phyloP scores from a whole-genome alignment of 1,284 basidiomycete species.

The Microbotryum violaceum region DNA sequence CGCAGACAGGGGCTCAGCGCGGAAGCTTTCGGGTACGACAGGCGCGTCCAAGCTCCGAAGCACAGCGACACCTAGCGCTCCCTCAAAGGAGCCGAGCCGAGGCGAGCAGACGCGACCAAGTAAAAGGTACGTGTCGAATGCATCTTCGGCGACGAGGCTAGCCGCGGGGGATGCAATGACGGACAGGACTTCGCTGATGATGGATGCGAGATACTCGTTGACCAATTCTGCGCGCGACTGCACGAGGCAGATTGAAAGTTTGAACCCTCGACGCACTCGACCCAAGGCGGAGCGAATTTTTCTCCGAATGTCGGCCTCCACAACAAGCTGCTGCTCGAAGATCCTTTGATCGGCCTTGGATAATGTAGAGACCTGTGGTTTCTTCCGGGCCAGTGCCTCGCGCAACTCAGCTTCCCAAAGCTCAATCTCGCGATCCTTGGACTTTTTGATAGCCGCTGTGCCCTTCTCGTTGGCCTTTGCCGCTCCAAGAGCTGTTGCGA shows the following conservation, averaged over 20 bases:
- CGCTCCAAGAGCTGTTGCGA: constrained; percentile 17
- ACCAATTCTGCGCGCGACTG: constrained; percentile 46
- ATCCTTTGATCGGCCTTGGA: constrained; percentile 76
- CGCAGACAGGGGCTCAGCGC: constrained; percentile 62
- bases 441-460: constrained; percentile 36
- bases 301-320: constrained; percentile 61
- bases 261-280: constrained; percentile 58
- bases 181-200: constrained; percentile 57
- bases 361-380: constrained; percentile 45
- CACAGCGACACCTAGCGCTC: constrained; percentile 71
- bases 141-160: constrained; percentile 55
- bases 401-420: constrained; percentile 92
- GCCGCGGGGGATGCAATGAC: constrained; percentile 51
- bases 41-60: constrained; percentile 61
- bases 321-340: constrained; percentile 68
- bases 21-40: constrained; percentile 63
- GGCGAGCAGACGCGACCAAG: constrained; percentile 50
- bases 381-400: constrained; percentile 70
- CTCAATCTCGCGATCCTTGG: constrained; percentile 75
- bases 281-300: constrained; percentile 53
- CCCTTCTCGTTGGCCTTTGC: constrained; percentile 18
- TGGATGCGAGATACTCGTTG: constrained; percentile 53
- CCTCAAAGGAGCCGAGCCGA: constrained; percentile 58
- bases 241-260: constrained; percentile 58
- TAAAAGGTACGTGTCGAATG: constrained; percentile 71